A percentile compares a stretch with the other conserved stretches of the same genome.
Conservation (phyloP, 352 stramenopile species). For the Globisporangium paroecandrum region DNA sequence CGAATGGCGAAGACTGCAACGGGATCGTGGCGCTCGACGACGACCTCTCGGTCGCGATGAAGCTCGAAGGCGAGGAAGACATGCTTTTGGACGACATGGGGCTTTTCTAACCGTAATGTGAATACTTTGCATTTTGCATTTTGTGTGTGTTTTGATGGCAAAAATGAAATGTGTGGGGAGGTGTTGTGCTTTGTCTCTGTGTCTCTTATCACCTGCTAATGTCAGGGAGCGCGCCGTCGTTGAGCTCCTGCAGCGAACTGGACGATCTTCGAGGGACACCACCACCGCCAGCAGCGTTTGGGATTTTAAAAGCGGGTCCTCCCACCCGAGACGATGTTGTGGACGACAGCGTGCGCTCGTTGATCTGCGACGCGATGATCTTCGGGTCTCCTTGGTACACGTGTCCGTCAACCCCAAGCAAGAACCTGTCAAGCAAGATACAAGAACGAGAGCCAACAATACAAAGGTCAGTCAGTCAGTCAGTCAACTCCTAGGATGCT, state of each 20-base stretch:
- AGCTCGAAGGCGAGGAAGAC: conserved; percentile 78
- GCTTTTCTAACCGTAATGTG: conserved; percentile 56
- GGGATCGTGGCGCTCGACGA: conserved; percentile 75
- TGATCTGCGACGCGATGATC: conserved; percentile 41
- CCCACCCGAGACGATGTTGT: conserved; percentile 24
- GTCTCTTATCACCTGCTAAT: conserved; percentile 8
- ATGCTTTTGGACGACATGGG: conserved; percentile 86
- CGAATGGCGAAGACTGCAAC: conserved; percentile 60
- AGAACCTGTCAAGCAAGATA: conserved; percentile 38
- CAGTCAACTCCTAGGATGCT: neutral
- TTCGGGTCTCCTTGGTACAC: conserved; percentile 79
- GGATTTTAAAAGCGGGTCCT: conserved; percentile 34
- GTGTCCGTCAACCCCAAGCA: conserved; percentile 78
- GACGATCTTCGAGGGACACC: conserved; percentile 22
- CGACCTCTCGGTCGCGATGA: conserved; percentile 70
- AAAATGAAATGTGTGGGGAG: neutral
- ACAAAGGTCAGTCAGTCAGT: conserved; percentile 3
- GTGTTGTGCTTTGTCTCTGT: neutral
- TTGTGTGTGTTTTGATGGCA: conserved; percentile 1
- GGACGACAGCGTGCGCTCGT: conserved; percentile 27
- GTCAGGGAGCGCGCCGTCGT: conserved; percentile 14
- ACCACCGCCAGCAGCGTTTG: conserved; percentile 27
- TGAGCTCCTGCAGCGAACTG: conserved; percentile 15
- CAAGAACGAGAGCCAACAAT: conserved; percentile 1
- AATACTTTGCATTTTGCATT: neutral